Conservation (phyloP, 2,329 filamentous ascomycete species). For the Penicillium sp. region DNA sequence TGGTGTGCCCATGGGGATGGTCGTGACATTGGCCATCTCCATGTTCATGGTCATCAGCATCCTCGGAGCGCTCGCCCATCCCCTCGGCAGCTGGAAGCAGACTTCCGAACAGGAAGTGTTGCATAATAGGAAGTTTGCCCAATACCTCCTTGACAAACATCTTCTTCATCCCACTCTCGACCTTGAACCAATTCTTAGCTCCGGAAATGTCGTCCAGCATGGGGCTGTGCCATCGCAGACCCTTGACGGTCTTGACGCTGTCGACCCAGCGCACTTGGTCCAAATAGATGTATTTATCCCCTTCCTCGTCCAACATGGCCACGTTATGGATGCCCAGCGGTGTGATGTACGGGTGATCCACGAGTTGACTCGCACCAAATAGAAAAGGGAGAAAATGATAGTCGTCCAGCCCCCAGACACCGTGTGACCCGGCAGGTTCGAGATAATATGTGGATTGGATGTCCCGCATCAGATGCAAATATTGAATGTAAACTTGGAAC, state of each 20-base stretch:
- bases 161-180: slow-evolving; percentile 88
- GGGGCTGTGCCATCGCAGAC: slow-evolving; percentile 89
- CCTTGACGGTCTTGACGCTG: slow-evolving; percentile 91
- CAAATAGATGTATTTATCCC: slow-evolving; percentile 78
- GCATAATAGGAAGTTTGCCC: slow-evolving; percentile 93
- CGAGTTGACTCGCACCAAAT: slow-evolving; percentile 83
- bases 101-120: slow-evolving; percentile 92
- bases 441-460: slow-evolving; percentile 93
- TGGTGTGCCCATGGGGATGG: slow-evolving; percentile 63
- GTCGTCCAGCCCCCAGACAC: slow-evolving; percentile 96
- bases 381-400: slow-evolving; percentile 96
- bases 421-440: slow-evolving; percentile 92
- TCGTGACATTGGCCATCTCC: slow-evolving; percentile 56
- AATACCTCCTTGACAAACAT: slow-evolving; percentile 96
- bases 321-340: slow-evolving; percentile 80
- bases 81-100: slow-evolving; percentile 72
- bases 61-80: slow-evolving; percentile 56
- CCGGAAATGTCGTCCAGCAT: slow-evolving; percentile 98
- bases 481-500: slow-evolving; percentile 72
- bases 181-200: slow-evolving; percentile 82
- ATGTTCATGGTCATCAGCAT: slow-evolving; percentile 44
- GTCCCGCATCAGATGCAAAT: slow-evolving; percentile 78
- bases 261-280: slow-evolving; percentile 93
- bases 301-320: slow-evolving; percentile 79
- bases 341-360: slow-evolving; percentile 75